Conservation (phyloP, 1,284 basidiomycete species). For the Veloboletus limbatus region DNA sequence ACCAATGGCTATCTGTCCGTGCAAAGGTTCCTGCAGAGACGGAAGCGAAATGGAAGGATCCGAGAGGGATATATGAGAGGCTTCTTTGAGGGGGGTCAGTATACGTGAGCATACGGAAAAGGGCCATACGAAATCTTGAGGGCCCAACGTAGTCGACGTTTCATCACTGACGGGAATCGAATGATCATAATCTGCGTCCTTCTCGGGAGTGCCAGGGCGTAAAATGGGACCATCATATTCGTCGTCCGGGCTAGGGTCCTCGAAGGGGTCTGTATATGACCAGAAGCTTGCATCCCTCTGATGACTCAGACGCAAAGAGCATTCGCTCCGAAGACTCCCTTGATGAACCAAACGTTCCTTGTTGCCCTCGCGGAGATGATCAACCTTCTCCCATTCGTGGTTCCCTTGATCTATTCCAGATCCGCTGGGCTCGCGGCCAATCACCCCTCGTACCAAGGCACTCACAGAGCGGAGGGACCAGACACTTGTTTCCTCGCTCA, state of each 20-base stretch:
- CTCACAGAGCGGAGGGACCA: constrained; percentile 58
- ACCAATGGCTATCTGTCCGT: constrained; percentile 29
- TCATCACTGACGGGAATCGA: constrained; percentile 41
- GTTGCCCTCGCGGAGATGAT: constrained; percentile 12
- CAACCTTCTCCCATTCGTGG: constrained; percentile 43
- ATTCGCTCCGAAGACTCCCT: constrained; percentile 13
- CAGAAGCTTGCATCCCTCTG: constrained; percentile 16
- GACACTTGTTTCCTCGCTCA: constrained; percentile 37
- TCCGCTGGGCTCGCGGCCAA: constrained; percentile 35
- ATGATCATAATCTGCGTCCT: constrained; percentile 20
- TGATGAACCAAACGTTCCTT: constrained; percentile 23
- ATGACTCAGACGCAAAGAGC: constrained; percentile 9
- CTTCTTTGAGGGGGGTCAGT: constrained; percentile 30
- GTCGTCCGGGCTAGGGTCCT: constrained; percentile 23
- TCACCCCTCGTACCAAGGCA: constrained; percentile 35
- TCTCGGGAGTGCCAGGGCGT: constrained; percentile 15
- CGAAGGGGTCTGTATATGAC: constrained; percentile 30
- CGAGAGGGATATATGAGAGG: constrained; percentile 21
- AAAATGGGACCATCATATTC: constrained; percentile 20
- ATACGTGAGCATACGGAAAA: constrained; percentile 28
- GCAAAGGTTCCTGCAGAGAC: constrained; percentile 29
- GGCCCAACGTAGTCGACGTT: constrained; percentile 23
- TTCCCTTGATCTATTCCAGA: constrained; percentile 34
- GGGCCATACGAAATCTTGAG: constrained; percentile 27
- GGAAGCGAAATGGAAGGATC: constrained; percentile 25